phyloP scores from a whole-genome alignment of 78 protist species.

The Dictyostelium brefeldianum region DNA sequence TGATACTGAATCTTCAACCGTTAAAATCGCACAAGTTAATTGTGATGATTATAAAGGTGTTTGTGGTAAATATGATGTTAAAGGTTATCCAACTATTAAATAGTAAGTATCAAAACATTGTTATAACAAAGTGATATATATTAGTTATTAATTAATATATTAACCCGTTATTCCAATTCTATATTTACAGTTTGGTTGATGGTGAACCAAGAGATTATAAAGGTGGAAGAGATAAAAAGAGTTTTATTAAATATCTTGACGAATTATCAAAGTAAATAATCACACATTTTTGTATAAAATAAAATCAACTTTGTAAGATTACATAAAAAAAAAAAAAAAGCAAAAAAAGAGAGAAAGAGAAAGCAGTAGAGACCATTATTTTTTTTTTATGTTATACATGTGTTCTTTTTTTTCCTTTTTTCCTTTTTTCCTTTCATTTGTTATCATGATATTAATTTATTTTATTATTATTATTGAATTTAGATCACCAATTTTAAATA shows the following conservation, averaged over 20 bases:
- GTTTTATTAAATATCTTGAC: slow-evolving; percentile 39
- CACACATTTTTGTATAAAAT: not conserved
- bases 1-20: not conserved
- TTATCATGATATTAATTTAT: not conserved
- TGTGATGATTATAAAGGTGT: slow-evolving; percentile 33
- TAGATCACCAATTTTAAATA: slow-evolving; percentile 13
- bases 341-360: not conserved
- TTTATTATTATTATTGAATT: not conserved
- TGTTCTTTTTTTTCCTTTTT: slow-evolving; percentile 1
- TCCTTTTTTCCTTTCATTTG: not conserved
- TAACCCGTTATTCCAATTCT: too few relatives aligned
- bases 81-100: slow-evolving; percentile 77
- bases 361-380: not conserved
- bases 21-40: slow-evolving; percentile 77
- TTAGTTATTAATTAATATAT: not conserved
- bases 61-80: slow-evolving; percentile 20
- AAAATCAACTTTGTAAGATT: not conserved
- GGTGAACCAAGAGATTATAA: slow-evolving; percentile 43
- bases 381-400: not conserved
- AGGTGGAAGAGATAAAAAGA: slow-evolving; percentile 27
- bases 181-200: not conserved
- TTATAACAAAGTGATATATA: not conserved
- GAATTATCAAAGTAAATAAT: slow-evolving; percentile 38
- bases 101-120: not conserved
- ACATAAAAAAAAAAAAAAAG: not conserved